Evolutionary conservation across 257 asterid genomes (phyloP).

Genomic region (Anisodus acutangulus): DNA sequence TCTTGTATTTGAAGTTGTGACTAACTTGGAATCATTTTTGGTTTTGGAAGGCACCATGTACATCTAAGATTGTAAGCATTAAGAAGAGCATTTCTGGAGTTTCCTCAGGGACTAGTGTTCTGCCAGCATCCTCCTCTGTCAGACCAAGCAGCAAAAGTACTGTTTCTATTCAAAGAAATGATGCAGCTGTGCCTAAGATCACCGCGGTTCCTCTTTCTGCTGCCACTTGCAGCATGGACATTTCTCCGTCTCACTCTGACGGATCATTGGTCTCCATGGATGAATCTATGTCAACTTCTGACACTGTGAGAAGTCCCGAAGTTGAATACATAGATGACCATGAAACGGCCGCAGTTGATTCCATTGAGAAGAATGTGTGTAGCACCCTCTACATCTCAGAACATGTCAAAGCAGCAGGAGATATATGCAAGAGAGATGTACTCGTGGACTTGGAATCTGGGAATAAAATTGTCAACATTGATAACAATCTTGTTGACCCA

Average conservation of each 20-base stretch:
- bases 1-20: constrained; percentile 13
- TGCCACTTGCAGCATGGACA: constrained; percentile 41
- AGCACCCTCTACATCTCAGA: constrained; percentile 71
- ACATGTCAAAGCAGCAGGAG: constrained; percentile 52
- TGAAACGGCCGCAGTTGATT: constrained; percentile 61
- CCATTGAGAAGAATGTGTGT: constrained; percentile 65
- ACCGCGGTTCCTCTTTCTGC: constrained; percentile 33
- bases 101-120: background rate
- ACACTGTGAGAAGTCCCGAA: constrained; percentile 82
- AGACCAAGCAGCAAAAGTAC: constrained; percentile 52
- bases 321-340: constrained; percentile 78
- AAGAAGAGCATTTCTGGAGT: constrained; percentile 64
- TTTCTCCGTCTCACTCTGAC: constrained; percentile 61
- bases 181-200: constrained; percentile 39
- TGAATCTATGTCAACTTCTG: constrained; percentile 86
- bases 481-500: constrained; percentile 71
- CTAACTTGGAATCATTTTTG: constrained; percentile 24
- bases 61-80: constrained; percentile 62
- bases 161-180: constrained; percentile 40
- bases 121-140: constrained; percentile 42
- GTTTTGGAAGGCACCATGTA: constrained; percentile 63
- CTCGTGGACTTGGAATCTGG: constrained; percentile 48
- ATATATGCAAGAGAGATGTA: constrained; percentile 66
- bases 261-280: constrained; percentile 72
- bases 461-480: constrained; percentile 61